Base-by-base conservation (phyloP, 805 yeast genomes). In the Teunomyces tritomae region DNA sequence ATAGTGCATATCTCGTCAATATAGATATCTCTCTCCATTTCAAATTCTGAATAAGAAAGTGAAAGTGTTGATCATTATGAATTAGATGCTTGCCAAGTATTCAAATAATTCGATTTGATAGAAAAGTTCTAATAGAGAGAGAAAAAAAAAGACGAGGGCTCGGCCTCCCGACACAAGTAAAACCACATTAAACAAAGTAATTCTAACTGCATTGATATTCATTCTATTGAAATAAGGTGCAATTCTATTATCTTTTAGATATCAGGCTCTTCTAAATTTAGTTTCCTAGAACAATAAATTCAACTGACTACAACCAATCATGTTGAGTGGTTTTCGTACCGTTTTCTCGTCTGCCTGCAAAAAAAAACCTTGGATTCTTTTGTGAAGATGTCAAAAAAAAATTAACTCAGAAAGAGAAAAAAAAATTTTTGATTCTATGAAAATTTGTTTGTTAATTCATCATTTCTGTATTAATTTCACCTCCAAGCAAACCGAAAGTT, bases 371-470 rank as follows among this genome's bases (percentile, higher is more conserved):
- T 5, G 14, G 16, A 13, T 9, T 17, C 14, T 26, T 37, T 37
- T 37, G 40, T 26, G 40, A 24, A 37, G 24, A 20, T n/a, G 40
- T 26, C 29, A 37, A 26, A 37, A 36, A 37, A 36, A 37, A 37
- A 20, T 20, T 26, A n/a, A 17, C 10, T 16, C 10, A 29, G 32
- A 10, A n/a, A 29, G 39, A 34, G 27, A 17, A 37, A 26, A 36
- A 35, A 37, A 37, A 37, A 37, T 37, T 37, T 37, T 37, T 37
- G 40, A 26, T 37, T 24, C 29, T 37, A 26, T 37, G 40, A 37
- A 37, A 37, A 37, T 37, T 37, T 37, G 26, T 37, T 37, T 37
- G 40, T n/a, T 26, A 37, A 37, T 37, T 37, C 29, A 26, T 37
- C 40, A 20, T 37, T 37, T 37, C 27, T 9, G 17, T 24, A 37